Evolutionary conservation across 495 filamentous ascomycete species (phyloP).

Genomic region (Aspergillus diversus): DNA sequence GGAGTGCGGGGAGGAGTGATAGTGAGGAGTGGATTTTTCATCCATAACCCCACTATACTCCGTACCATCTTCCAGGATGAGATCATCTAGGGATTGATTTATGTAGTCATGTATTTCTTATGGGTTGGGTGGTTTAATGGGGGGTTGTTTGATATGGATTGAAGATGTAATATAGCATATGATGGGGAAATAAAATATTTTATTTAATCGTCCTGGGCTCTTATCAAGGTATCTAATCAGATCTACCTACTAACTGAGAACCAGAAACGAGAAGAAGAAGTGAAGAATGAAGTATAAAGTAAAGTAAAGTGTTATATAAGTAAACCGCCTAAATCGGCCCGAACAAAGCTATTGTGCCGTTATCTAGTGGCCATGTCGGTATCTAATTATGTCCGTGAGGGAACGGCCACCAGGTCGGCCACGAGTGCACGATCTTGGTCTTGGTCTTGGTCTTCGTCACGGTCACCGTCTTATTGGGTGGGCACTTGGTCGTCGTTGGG

Average conservation of each 20-base stretch:
- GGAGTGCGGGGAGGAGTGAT: constrained; percentile 6
- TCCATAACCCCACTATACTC: constrained; percentile 1
- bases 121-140: too few species aligned
- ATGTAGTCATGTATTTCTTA: too few species aligned
- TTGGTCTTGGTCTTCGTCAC: constrained; percentile 3
- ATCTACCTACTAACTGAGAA: not conserved
- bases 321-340: not conserved
- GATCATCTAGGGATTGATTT: not conserved
- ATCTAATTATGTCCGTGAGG: too few species aligned
- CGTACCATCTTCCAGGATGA: too few species aligned
- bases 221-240: too few species aligned
- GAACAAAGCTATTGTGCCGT: too few species aligned
- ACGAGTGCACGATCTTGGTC: not conserved
- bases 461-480: not conserved
- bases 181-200: not conserved
- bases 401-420: constrained; percentile 5
- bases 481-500: not conserved
- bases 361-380: too few species aligned
- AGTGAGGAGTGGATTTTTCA: constrained; percentile 16
- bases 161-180: not conserved
- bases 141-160: too few species aligned
- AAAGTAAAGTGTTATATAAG: not conserved
- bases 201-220: too few species aligned
- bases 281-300: not conserved
- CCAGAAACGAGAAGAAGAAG: not conserved